These are phyloP conservation scores for Pyropia yezoensis DNA, from an alignment of 23 red algal genomes.

Conservation along the genomic window DNA sequence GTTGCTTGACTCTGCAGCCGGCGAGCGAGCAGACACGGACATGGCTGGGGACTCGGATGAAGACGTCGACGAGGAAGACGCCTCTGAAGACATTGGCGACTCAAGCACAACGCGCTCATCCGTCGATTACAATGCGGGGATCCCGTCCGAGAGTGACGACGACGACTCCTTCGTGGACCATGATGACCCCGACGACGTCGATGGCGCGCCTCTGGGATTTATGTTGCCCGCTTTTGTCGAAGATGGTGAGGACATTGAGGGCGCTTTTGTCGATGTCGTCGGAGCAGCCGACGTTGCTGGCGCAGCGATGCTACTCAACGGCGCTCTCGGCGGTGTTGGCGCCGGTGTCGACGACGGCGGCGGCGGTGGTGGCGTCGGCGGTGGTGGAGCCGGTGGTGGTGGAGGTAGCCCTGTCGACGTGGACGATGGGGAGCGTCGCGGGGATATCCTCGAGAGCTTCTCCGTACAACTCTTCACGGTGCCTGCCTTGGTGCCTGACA, in stretches of 20 bases:
- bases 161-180: no score
- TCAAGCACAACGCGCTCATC: no score
- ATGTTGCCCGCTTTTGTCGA: not conserved
- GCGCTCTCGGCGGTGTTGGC: not conserved
- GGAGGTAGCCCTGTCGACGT: not conserved
- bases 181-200: no score
- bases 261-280: not conserved
- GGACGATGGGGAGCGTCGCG: not conserved
- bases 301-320: not conserved
- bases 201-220: no score
- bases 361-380: no score
- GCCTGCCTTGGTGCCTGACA: slow-evolving; percentile 75
- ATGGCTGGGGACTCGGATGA: no score
- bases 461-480: slow-evolving; percentile 88
- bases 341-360: not conserved
- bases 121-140: no score
- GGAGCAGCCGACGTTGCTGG: not conserved
- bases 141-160: no score
- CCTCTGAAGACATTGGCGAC: not conserved
- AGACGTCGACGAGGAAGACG: not conserved
- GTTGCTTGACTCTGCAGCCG: no score
- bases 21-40: no score
- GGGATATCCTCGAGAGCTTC: slow-evolving; percentile 43
- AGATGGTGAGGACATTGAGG: not conserved
- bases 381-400: not conserved